Conservation (phyloP, 2,329 filamentous ascomycete species). For the Monilinia fructicola region DNA sequence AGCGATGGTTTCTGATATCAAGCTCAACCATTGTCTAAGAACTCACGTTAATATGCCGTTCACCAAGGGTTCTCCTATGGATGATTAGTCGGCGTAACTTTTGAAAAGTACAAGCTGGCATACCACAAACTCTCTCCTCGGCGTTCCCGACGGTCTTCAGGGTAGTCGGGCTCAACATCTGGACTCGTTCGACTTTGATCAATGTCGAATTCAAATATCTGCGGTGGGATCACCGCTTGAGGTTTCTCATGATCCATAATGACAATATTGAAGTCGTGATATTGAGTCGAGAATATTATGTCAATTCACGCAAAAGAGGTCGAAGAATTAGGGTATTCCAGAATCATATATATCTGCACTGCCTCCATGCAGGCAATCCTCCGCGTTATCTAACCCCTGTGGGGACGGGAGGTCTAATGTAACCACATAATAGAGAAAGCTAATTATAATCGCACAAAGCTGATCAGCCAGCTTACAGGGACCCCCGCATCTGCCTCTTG, state of each 20-base stretch:
- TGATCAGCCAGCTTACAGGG: conserved; percentile 13
- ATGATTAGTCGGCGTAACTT: conserved; percentile 23
- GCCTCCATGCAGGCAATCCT: conserved; percentile 20
- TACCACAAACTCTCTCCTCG: conserved; percentile 38
- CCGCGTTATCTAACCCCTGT: conserved; percentile 20
- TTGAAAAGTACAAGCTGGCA: conserved; percentile 18
- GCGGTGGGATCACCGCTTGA: conserved; percentile 33
- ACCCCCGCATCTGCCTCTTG: conserved; percentile 8
- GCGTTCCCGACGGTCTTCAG: conserved; percentile 34
- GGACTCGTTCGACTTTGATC: conserved; percentile 30
- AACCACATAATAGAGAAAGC: conserved; percentile 9
- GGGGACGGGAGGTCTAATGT: conserved; percentile 15
- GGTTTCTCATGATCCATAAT: conserved; percentile 39
- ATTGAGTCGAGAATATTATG: conserved; percentile 6
- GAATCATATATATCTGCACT: conserved; percentile 23
- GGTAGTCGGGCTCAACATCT: conserved; percentile 31
- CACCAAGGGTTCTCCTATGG: conserved; percentile 44
- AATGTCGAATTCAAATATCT: conserved; percentile 33
- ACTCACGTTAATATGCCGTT: conserved; percentile 45
- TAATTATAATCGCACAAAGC: conserved; percentile 22
- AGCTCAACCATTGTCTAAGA: neutral
- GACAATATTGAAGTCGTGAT: neutral
- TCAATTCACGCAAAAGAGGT: neutral
- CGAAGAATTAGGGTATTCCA: conserved; percentile 6
- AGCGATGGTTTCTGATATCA: conserved; percentile 22